Evolutionary conservation across 345 rosid genomes (phyloP), one percentile per base, ranked within the genome.

Genomic region (Eucalyptus melliodora): DNA sequence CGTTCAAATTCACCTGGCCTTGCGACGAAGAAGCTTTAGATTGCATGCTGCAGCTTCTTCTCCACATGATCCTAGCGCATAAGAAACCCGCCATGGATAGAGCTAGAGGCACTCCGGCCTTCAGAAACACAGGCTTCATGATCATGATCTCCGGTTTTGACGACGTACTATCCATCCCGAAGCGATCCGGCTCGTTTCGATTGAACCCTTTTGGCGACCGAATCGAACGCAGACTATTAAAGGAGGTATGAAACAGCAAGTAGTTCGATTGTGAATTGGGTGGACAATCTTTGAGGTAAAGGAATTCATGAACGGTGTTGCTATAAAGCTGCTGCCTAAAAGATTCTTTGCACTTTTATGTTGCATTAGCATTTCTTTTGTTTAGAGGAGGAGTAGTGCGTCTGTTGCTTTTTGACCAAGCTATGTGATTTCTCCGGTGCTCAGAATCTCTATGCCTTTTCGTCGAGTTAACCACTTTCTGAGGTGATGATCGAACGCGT

Each of bases 71-170:
- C 91, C 88, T 94, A 3, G 96, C 95, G 88, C 67, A 92, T 59
- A 94, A 8, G 86, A 96, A 93, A 90, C 97, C 97, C 77, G 95
- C 93, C 88, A 95, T 89, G 45, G 98, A 95, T n/a, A 97, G 2
- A 44, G 89, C 95, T 77, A 97, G 80, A 83, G 97, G 95, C 81
- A 96, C 82, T 42, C 96, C 95, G 88, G 96, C 95, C 91, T 93
- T 96, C 37, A 97, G 92, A 47, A 96, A 87, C 89, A 93, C 86
- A 5, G 98, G 98, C 94, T 89, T 96, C 77, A 95, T 85, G 82
- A 88, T 88, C 82, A 92, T 92, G 83, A 90, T 91, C 89, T 90
- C 93, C 81, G 93, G 93, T 60, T 23, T 51, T 4, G 67, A 40
- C 5, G 69, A 40, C 0, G 65, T 91, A 44, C 86, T 96, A 24